phyloP scores from a whole-genome alignment of 352 stramenopile genomes.

The Globisporangium recalcitrans region DNA sequence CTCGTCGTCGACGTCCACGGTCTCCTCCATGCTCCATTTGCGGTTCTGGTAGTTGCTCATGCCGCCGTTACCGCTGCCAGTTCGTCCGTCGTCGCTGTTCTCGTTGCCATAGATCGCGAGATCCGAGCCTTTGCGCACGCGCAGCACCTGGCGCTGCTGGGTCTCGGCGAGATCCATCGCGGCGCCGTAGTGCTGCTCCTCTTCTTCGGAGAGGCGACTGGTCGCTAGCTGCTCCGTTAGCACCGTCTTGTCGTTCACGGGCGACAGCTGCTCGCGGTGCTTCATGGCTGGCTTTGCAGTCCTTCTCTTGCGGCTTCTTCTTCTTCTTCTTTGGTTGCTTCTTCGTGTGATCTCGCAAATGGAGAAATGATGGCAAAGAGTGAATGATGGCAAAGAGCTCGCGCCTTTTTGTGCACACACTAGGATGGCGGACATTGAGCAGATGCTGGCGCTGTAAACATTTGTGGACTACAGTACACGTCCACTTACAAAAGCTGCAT shows the following conservation, averaged over 20 bases:
- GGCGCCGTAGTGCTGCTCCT: conserved; percentile 11
- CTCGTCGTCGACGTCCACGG: conserved; percentile 62
- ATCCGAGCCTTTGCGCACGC: conserved; percentile 60
- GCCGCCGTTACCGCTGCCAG: neutral
- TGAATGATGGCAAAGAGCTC: conserved; percentile 1
- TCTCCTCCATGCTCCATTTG: conserved; percentile 85
- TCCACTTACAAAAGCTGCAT: neutral
- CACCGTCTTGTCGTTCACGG: neutral
- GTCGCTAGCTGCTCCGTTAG: neutral
- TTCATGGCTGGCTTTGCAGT: neutral
- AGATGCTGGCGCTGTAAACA: neutral
- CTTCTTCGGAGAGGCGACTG: conserved; percentile 10
- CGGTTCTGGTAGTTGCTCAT: conserved; percentile 73
- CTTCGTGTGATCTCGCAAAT: neutral
- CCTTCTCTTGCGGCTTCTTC: neutral
- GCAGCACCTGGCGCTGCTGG: conserved; percentile 52
- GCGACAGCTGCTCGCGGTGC: conserved; percentile 1
- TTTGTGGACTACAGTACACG: conserved; percentile 6
- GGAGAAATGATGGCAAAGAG: conserved; percentile 11
- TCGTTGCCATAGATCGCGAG: conserved; percentile 50
- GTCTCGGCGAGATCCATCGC: conserved; percentile 28
- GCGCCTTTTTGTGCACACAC: neutral
- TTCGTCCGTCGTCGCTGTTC: conserved; percentile 21
- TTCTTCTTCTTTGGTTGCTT: neutral
- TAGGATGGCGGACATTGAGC: no score